phyloP scores from a whole-genome alignment of 345 rosid species.

The Arabis alpina region DNA sequence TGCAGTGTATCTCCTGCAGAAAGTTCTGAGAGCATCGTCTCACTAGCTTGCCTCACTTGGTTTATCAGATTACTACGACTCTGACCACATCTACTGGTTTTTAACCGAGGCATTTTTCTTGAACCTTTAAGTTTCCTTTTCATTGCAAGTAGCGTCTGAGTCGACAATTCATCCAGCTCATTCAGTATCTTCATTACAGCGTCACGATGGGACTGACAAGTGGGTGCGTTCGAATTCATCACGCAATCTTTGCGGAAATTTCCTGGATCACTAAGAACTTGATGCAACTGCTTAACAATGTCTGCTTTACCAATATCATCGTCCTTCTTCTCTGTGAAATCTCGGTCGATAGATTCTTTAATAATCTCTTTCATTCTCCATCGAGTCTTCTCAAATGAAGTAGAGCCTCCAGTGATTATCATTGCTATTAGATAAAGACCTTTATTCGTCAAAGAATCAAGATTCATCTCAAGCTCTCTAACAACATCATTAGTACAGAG shows the following conservation, averaged over 20 bases:
- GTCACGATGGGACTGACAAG: slow-evolving; percentile 47
- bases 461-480: slow-evolving; percentile 46
- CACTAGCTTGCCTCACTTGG: slow-evolving; percentile 47
- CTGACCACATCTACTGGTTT: slow-evolving; percentile 36
- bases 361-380: slow-evolving; percentile 60
- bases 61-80: slow-evolving; percentile 52
- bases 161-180: slow-evolving; percentile 60
- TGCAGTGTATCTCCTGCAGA: slow-evolving; percentile 48
- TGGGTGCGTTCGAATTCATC: slow-evolving; percentile 37
- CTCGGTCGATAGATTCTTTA: slow-evolving; percentile 46
- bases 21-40: slow-evolving; percentile 67
- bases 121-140: slow-evolving; percentile 64
- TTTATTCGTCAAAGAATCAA: slow-evolving; percentile 62
- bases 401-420: slow-evolving; percentile 54
- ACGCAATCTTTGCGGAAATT: slow-evolving; percentile 49
- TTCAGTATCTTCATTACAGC: slow-evolving; percentile 53
- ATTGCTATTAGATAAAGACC: slow-evolving; percentile 65
- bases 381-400: slow-evolving; percentile 57
- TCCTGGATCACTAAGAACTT: slow-evolving; percentile 52
- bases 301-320: slow-evolving; percentile 30
- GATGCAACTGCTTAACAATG: slow-evolving; percentile 47
- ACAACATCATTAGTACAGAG: slow-evolving; percentile 40
- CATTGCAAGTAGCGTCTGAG: slow-evolving; percentile 65
- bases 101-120: slow-evolving; percentile 47
- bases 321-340: slow-evolving; percentile 35